Base-by-base conservation (phyloP, 345 rosid species). In the Hibiscus tridactylites region DNA sequence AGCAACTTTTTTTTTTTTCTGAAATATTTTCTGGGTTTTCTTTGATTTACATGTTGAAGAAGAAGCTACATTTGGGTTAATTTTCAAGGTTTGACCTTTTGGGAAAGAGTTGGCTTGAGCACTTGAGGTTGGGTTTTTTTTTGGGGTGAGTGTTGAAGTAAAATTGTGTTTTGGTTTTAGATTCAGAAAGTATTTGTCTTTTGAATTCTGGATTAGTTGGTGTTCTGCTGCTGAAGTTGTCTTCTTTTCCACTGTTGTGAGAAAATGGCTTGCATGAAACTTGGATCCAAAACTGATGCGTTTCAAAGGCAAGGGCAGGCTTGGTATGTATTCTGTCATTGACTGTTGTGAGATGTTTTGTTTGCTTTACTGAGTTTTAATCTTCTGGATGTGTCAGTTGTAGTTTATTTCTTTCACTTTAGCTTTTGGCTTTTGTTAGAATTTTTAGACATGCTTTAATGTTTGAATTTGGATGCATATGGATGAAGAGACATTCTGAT, bases 281-380 rank as follows among this genome's bases (percentile, higher is more conserved):
- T 56, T 56, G 60, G 60, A 56, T 56, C 60, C 60, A 56, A 56
- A 56, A 56, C 13, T 21, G 60, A 21, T 19, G 29, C 60, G 9
- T 53, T 53, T 78, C 95, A 86, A 79, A 86, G 89, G 83, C 96
- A 88, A 82, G 98, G 98, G 76, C 98, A 91, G 77, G 96, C 98
- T 70, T 94, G 98, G 98, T 94, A 90, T 77, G 86, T 16, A 53
- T 44, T 61, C 29, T 61, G 62, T 44, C 33, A 65, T 44, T 44
- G 33, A 12, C 53, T 65, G 21, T 65, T 2, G 10, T 42, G 13
- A 44, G 54, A 46, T 8, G 29, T 65, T 46, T 46, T 44, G 54
- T 35, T 24, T 65, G 26, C 35, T 65, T n/a, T 2, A 9, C 24
- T 65, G 24, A 44, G 13, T 9, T 44, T 44, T 44, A 44, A 44